These are phyloP conservation scores for Botrytis pseudocinerea DNA, from an alignment of 2,329 filamentous ascomycete species.

Conservation along the genomic window DNA sequence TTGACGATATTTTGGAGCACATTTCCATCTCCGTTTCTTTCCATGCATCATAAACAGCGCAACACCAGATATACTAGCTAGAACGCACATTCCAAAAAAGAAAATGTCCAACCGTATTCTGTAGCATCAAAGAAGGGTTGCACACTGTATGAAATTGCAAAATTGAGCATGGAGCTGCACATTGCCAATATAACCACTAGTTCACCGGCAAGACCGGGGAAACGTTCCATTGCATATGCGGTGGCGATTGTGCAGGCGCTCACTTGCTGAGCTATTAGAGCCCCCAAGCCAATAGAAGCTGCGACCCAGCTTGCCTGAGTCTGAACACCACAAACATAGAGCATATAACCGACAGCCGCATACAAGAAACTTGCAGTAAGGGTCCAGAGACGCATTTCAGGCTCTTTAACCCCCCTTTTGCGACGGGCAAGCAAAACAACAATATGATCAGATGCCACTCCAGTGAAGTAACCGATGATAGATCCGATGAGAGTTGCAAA, in stretches of 20 bases:
- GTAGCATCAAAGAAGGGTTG: neutral
- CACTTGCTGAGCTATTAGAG: slow-evolving; percentile 46
- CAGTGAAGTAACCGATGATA: slow-evolving; percentile 43
- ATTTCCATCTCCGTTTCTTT: neutral
- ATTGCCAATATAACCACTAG: slow-evolving; percentile 43
- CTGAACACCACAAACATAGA: slow-evolving; percentile 45
- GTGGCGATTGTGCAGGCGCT: slow-evolving; percentile 44
- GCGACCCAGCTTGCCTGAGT: slow-evolving; percentile 39
- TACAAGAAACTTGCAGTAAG: slow-evolving; percentile 41
- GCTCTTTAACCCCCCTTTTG: slow-evolving; percentile 43
- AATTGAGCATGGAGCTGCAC: neutral
- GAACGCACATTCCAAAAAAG: neutral
- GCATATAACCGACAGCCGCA: slow-evolving; percentile 42
- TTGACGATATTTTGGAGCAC: neutral
- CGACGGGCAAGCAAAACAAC: slow-evolving; percentile 41
- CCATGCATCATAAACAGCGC: neutral
- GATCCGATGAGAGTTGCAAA: slow-evolving; percentile 42
- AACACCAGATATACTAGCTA: neutral
- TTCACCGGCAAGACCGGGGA: slow-evolving; percentile 41
- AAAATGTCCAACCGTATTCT: neutral
- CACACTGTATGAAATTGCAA: neutral
- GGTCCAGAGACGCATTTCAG: slow-evolving; percentile 45
- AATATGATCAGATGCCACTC: slow-evolving; percentile 40
- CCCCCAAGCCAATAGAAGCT: slow-evolving; percentile 43
- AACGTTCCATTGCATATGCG: slow-evolving; percentile 46